Conservation (phyloP, 306 rosid species). For the Quercus bicolor region DNA sequence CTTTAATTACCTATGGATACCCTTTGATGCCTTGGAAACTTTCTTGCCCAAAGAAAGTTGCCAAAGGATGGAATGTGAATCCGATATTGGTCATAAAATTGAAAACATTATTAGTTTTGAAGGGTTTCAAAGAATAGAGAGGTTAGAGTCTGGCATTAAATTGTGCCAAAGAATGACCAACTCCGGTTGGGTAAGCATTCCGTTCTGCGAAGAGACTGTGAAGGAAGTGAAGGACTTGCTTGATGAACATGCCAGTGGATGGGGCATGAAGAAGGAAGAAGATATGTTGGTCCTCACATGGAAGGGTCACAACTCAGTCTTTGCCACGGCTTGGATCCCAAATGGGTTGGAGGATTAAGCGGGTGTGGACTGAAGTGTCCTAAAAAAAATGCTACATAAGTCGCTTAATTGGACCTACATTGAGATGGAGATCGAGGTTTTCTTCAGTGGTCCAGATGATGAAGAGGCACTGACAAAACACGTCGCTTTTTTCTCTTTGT, state of each 20-base stretch:
- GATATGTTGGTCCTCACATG: conserved; percentile 83
- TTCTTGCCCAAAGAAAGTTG: conserved; percentile 75
- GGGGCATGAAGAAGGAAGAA: conserved; percentile 97
- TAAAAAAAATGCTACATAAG: neutral
- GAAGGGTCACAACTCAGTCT: conserved; percentile 92
- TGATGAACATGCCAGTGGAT: conserved; percentile 95
- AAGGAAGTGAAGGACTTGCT: conserved; percentile 70
- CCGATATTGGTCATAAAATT: conserved; percentile 83
- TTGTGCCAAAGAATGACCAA: conserved; percentile 59
- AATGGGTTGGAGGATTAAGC: conserved; percentile 39
- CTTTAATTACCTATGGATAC: conserved; percentile 92
- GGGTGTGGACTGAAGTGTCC: conserved; percentile 17
- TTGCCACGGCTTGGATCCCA: conserved; percentile 85
- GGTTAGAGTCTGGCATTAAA: conserved; percentile 50
- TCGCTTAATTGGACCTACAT: conserved; percentile 11
- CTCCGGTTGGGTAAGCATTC: conserved; percentile 47
- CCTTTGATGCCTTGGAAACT: conserved; percentile 87
- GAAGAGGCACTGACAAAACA: conserved; percentile 12
- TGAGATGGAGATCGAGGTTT: neutral
- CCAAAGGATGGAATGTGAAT: conserved; percentile 82
- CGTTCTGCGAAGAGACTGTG: conserved; percentile 63
- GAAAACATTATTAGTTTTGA: conserved; percentile 70
- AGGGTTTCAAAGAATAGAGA: conserved; percentile 74
- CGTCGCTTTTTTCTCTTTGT: conserved; percentile 13
- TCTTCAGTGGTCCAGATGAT: conserved; percentile 32